phyloP scores from a whole-genome alignment of 2,329 filamentous ascomycete species.

The Mollisiaceae sp. region DNA sequence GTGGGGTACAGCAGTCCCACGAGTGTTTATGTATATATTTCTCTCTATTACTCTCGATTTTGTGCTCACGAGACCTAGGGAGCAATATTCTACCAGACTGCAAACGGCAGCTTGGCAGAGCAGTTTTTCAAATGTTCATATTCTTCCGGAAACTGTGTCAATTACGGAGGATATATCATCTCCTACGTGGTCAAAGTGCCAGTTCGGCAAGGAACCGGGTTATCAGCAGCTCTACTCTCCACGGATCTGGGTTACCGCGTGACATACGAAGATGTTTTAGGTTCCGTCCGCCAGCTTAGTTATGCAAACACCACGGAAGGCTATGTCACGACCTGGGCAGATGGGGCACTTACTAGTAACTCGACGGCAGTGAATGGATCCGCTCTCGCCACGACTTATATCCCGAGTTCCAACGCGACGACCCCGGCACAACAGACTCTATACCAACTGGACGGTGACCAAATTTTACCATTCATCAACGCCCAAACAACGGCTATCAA shows the following conservation, averaged over 20 bases:
- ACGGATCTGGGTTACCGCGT: slow-evolving; percentile 15
- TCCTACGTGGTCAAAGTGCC: slow-evolving; percentile 12
- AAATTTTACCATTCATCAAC: neutral
- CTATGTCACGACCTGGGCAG: slow-evolving; percentile 7
- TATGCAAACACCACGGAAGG: slow-evolving; percentile 15
- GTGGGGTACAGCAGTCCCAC: slow-evolving; percentile 11
- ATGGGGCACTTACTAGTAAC: slow-evolving; percentile 9
- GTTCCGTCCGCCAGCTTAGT: slow-evolving; percentile 13
- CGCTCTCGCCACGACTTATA: slow-evolving; percentile 9
- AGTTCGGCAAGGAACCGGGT: slow-evolving; percentile 6
- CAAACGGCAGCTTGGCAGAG: slow-evolving; percentile 1
- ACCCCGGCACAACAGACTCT: neutral
- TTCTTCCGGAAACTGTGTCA: slow-evolving; percentile 5
- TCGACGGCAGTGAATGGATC: neutral
- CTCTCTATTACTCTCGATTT: neutral
- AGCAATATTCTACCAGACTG: slow-evolving; percentile 9
- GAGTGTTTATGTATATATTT: slow-evolving; percentile 6
- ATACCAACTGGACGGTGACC: neutral
- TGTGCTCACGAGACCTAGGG: neutral
- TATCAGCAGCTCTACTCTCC: slow-evolving; percentile 10
- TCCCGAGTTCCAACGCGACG: neutral
- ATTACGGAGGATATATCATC: slow-evolving; percentile 12
- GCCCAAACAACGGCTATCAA: slow-evolving; percentile 1
- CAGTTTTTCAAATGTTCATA: slow-evolving; percentile 15
- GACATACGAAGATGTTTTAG: slow-evolving; percentile 13